Percentiles rank a stretch among this genome's conserved stretches.
Conservation (phyloP, 2,329 filamentous ascomycete species). For the Arthrobotrys sphaeroides region DNA sequence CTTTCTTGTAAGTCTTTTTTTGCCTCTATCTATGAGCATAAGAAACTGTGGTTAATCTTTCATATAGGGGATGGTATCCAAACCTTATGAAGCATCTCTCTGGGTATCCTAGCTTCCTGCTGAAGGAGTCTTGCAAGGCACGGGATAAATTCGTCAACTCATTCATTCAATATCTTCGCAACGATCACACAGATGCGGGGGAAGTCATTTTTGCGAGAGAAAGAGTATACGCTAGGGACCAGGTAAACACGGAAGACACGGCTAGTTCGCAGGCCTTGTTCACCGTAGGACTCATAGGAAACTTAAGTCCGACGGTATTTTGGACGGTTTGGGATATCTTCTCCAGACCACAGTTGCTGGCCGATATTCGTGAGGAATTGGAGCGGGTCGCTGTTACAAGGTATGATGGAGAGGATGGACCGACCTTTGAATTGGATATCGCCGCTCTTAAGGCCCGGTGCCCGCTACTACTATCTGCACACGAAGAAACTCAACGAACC, state of each 20-base stretch:
- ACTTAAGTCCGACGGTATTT: conserved; percentile 63
- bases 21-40: background rate
- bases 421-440: conserved; percentile 59
- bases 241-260: conserved; percentile 55
- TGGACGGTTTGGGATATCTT: conserved; percentile 64
- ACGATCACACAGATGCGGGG: conserved; percentile 27
- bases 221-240: conserved; percentile 2
- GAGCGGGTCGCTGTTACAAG: conserved; percentile 19
- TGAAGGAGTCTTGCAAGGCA: conserved; percentile 12
- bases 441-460: conserved; percentile 60
- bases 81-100: conserved; percentile 4
- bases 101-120: background rate
- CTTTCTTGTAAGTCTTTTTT: conserved; percentile 37
- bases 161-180: conserved; percentile 6
- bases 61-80: conserved; percentile 1
- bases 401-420: background rate
- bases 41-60: background rate
- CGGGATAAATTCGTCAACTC: conserved; percentile 9
- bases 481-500: conserved; percentile 61
- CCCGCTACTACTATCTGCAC: conserved; percentile 60
- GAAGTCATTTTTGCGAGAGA: conserved; percentile 23
- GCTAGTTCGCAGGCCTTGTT: conserved; percentile 58
- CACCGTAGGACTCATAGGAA: conserved; percentile 61
- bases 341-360: conserved; percentile 61
- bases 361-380: conserved; percentile 63